Evolutionary conservation across 1,284 basidiomycete species (phyloP).

Genomic region (Agaricales sp.): DNA sequence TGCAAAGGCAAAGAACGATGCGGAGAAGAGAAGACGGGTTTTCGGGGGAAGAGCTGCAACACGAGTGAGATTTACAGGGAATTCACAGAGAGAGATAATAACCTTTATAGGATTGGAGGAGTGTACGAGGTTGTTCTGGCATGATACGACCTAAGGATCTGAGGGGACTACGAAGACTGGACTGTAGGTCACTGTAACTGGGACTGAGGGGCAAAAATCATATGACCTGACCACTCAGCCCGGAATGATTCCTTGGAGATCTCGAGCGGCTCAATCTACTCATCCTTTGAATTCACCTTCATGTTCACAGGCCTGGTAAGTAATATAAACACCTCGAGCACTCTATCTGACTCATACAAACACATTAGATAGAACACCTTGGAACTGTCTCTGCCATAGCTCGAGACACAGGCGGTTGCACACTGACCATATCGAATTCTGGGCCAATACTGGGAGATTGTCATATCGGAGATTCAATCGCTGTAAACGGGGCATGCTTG

Average conservation of each 20-base stretch:
- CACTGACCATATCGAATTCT: slow-evolving; percentile 70
- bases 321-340: slow-evolving; percentile 5
- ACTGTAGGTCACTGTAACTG: no score
- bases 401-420: slow-evolving; percentile 67
- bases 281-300: no score
- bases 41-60: slow-evolving; percentile 47
- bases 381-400: slow-evolving; percentile 61
- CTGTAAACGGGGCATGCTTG: slow-evolving; percentile 53
- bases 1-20: slow-evolving; percentile 43
- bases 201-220: no score
- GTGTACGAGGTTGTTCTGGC: slow-evolving; percentile 16
- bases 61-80: slow-evolving; percentile 4
- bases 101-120: slow-evolving; percentile 36
- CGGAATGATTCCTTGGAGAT: no score
- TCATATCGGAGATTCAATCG: slow-evolving; percentile 90
- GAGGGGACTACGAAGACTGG: neutral
- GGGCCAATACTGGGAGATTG: slow-evolving; percentile 83
- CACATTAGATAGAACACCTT: slow-evolving; percentile 65
- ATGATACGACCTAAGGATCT: slow-evolving; percentile 2
- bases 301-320: slow-evolving; percentile 71
- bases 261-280: no score
- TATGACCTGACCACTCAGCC: no score
- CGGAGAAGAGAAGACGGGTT: slow-evolving; percentile 48
- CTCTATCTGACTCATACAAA: slow-evolving; percentile 1
- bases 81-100: slow-evolving; percentile 10